Evolutionary conservation across 495 filamentous ascomycete species (phyloP).

Genomic region (Pyrenula massariospora): DNA sequence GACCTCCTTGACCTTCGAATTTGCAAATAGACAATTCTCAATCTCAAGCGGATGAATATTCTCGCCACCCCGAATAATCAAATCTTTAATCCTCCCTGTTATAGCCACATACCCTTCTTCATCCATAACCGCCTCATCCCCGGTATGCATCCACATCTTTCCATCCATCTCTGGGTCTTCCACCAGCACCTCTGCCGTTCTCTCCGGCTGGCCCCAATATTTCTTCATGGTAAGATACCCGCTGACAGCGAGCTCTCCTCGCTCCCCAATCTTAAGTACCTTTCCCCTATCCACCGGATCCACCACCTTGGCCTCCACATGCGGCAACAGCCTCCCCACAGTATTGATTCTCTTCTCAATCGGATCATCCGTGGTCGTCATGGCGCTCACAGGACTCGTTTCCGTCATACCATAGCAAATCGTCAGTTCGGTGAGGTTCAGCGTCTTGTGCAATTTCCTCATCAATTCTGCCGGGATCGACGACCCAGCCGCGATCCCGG

Average conservation of each 20-base stretch:
- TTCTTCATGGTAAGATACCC: conserved; percentile 87
- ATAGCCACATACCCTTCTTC: conserved; percentile 53
- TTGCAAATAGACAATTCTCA: conserved; percentile 77
- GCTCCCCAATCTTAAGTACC: conserved; percentile 50
- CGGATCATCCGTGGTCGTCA: conserved; percentile 80
- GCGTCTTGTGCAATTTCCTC: conserved; percentile 58
- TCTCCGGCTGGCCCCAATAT: conserved; percentile 66
- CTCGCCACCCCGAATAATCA: conserved; percentile 88
- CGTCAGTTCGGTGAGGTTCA: conserved; percentile 76
- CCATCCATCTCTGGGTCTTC: conserved; percentile 35
- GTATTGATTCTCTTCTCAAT: conserved; percentile 64
- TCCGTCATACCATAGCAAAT: conserved; percentile 99
- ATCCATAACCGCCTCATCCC: conserved; percentile 90
- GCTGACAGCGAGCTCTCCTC: conserved; percentile 71
- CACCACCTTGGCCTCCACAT: conserved; percentile 79
- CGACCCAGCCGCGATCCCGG: conserved; percentile 86
- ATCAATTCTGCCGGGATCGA: conserved; percentile 76
- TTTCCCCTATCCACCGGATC: conserved; percentile 40
- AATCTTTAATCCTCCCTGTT: conserved; percentile 73
- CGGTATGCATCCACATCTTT: conserved; percentile 68
- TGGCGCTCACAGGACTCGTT: conserved; percentile 79
- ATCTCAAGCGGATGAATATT: conserved; percentile 95
- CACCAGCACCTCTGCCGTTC: conserved; percentile 61
- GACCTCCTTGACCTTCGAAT: conserved; percentile 56
- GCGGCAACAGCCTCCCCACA: conserved; percentile 70